Base-by-base conservation (phyloP, 768 basidiomycete species). In the Leccinum fibrillosum region DNA sequence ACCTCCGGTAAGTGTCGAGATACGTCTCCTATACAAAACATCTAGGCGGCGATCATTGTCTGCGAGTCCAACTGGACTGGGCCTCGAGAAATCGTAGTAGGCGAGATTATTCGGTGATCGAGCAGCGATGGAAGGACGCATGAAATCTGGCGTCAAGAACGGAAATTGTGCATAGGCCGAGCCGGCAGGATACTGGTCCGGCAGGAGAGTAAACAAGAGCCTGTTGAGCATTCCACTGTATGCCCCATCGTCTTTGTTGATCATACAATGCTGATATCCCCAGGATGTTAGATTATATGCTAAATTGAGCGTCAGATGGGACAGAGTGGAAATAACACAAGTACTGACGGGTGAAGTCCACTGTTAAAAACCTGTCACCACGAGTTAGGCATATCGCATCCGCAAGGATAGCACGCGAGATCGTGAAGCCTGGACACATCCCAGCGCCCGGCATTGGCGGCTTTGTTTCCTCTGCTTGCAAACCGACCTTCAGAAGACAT, bases 91-190 rank as follows among this genome's bases (percentile, higher is more conserved):
- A 11, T 69, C 72, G 64, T 92, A 92, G 61, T 83, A 76, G 2
- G 70, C 60, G 45, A 74, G 75, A 8, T 75, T 52, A 12, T 66
- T 63, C 5, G 54, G 64, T 53, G 57, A 70, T 53, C 69, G 68
- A 50, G 75, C 66, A 42, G 57, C 57, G 57, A 88, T 79, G 67
- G 77, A 85, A 80, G 57, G 62, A 72, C 15, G 67, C 66, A 30
- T 69, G 55, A 67, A 73, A 25, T 64, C 57, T 6, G 91, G 90
- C 4, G 81, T 82, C 65, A 88, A 66, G 80, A 94, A 88, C 10
- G 92, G 91, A 80, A 94, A 94, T 66, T 88, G 86, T 1, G 83
- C 89, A 64, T 90, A 90, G 3, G 79, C 78, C 11, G 85, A 88
- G 13, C 81, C 78, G 21, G 78, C 73, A 10, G 84, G 82, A 70